phyloP scores from a whole-genome alignment of 768 basidiomycete genomes.

The Pleurotus giganteus region DNA sequence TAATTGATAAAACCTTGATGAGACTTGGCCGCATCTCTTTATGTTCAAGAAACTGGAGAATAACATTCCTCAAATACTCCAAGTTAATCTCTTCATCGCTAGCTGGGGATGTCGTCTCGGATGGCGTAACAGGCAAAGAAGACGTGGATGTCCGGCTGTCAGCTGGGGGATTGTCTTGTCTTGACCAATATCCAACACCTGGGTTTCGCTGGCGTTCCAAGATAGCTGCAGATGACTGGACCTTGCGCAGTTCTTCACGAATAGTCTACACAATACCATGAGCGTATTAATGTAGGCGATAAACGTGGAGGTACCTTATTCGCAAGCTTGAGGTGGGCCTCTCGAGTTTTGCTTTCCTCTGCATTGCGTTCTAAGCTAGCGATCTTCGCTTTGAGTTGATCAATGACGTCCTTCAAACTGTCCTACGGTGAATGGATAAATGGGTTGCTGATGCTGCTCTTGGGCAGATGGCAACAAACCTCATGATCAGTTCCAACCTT shows the following conservation, averaged over 20 bases:
- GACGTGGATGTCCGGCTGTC: constrained; percentile 38
- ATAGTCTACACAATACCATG: constrained; percentile 54
- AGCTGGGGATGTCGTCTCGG: constrained; percentile 32
- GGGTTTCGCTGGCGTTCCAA: constrained; percentile 91
- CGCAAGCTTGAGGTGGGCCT: constrained; percentile 64
- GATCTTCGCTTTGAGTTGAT: constrained; percentile 47
- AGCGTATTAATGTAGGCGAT: neutral
- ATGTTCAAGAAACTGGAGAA: constrained; percentile 96
- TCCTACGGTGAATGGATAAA: neutral
- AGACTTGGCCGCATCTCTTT: constrained; percentile 98
- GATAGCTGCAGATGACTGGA: constrained; percentile 89
- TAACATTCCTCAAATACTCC: constrained; percentile 94
- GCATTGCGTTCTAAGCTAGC: constrained; percentile 59
- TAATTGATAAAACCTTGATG: constrained; percentile 87
- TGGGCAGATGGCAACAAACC: constrained; percentile 45
- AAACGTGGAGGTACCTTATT: constrained; percentile 63
- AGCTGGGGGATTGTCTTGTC: constrained; percentile 35
- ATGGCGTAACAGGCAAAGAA: constrained; percentile 28
- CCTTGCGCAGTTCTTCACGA: constrained; percentile 92
- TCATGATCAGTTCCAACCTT: constrained; percentile 56
- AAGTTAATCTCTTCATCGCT: constrained; percentile 92
- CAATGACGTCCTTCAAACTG: neutral
- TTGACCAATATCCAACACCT: constrained; percentile 90
- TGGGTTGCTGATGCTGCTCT: neutral
- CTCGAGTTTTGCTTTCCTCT: constrained; percentile 71